Evolutionary conservation across 2,329 filamentous ascomycete genomes (phyloP).

Genomic region (Cryphonectria japonica): DNA sequence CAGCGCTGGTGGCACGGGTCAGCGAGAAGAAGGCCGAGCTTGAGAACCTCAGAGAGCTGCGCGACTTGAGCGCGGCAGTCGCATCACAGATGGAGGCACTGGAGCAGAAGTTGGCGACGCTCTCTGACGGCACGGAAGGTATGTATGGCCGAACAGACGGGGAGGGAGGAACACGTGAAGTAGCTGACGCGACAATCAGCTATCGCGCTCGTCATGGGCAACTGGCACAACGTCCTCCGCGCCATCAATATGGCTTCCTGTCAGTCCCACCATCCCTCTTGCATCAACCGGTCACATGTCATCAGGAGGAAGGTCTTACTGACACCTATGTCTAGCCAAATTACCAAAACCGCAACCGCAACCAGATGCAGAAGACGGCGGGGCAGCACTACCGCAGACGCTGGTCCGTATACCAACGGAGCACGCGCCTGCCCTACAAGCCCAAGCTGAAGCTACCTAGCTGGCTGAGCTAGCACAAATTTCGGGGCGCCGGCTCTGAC

Average conservation of each 20-base stretch:
- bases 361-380: slow-evolving; percentile 40
- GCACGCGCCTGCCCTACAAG: slow-evolving; percentile 68
- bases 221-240: slow-evolving; percentile 85
- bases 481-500: too few species aligned
- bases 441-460: slow-evolving; percentile 54
- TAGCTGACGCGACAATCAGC: slow-evolving; percentile 51
- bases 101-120: slow-evolving; percentile 75
- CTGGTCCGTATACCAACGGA: slow-evolving; percentile 85
- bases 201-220: slow-evolving; percentile 81
- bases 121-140: slow-evolving; percentile 85
- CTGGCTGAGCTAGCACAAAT: too few species aligned
- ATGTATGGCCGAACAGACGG: slow-evolving; percentile 28
- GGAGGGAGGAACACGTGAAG: slow-evolving; percentile 16
- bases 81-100: slow-evolving; percentile 82
- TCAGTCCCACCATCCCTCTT: slow-evolving; percentile 47
- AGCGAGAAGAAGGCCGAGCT: slow-evolving; percentile 86
- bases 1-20: slow-evolving; percentile 73
- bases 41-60: slow-evolving; percentile 75
- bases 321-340: slow-evolving; percentile 58
- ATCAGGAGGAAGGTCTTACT: not conserved
- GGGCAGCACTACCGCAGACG: slow-evolving; percentile 72
- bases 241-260: slow-evolving; percentile 87
- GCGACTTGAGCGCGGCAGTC: slow-evolving; percentile 77
- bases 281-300: slow-evolving; percentile 28
- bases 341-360: slow-evolving; percentile 64